phyloP scores from a whole-genome alignment of 78 protist genomes.

The Parvularia atlantis region DNA sequence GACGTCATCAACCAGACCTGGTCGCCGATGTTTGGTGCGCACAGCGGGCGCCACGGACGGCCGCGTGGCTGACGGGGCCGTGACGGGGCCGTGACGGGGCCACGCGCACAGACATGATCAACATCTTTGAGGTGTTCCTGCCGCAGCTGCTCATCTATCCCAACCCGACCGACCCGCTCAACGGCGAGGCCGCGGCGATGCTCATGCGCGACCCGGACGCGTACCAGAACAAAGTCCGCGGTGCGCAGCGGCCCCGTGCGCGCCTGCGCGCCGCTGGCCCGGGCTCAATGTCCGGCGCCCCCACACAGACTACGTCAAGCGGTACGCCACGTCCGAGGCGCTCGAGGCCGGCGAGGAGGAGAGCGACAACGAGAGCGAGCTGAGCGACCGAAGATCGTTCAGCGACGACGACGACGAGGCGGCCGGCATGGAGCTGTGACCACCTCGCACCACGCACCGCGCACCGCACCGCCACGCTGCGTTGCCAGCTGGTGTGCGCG shows the following conservation, averaged over 20 bases:
- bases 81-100: no score
- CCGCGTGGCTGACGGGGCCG: no score
- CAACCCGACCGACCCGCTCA: slow-evolving; percentile 93
- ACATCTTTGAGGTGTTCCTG: slow-evolving; percentile 86
- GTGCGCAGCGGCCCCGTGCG: neutral
- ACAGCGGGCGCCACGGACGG: no score
- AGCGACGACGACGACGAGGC: slow-evolving; percentile 15
- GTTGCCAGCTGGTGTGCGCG: no score
- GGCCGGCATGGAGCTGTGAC: neutral
- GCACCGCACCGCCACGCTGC: neutral
- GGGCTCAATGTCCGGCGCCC: neutral
- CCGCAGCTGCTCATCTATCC: slow-evolving; percentile 94
- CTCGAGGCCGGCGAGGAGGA: slow-evolving; percentile 1
- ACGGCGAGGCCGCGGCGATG: slow-evolving; percentile 94
- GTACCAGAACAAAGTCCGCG: slow-evolving; percentile 31
- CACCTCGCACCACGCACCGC: neutral
- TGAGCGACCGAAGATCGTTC: neutral
- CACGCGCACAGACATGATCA: slow-evolving; percentile 57
- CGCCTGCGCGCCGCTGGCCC: neutral
- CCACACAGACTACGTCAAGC: slow-evolving; percentile 3
- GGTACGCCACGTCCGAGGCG: slow-evolving; percentile 20
- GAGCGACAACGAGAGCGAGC: slow-evolving; percentile 14
- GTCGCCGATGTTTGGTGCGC: slow-evolving; percentile 90
- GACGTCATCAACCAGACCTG: slow-evolving; percentile 96
- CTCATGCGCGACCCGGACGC: slow-evolving; percentile 53